These are phyloP conservation scores for Ceratonia siliqua DNA, from an alignment of 306 rosid species.

Conservation along the genomic window DNA sequence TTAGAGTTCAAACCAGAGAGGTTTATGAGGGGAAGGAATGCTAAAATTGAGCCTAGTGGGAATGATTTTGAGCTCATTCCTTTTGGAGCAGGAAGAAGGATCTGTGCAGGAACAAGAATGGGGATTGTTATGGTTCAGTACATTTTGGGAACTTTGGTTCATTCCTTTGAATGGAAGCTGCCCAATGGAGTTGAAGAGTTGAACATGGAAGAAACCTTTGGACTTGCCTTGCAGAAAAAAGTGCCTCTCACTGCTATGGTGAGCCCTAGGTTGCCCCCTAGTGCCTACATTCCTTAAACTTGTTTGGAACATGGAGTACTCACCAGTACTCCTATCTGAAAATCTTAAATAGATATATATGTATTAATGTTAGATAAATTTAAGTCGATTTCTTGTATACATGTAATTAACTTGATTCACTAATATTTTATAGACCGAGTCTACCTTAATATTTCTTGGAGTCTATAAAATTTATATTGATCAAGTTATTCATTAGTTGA, in stretches of 20 bases:
- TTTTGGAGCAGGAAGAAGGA: conserved; percentile 43
- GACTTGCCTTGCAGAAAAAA: conserved; percentile 2
- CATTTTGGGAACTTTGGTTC: conserved; percentile 11
- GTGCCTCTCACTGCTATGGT: not conserved
- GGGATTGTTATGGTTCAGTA: conserved; percentile 4
- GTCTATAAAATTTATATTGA: too few relatives aligned
- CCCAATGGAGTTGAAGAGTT: not conserved
- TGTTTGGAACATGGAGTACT: too few relatives aligned
- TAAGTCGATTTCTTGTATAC: too few relatives aligned
- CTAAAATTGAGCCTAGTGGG: conserved; percentile 32
- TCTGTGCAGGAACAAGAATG: conserved; percentile 27
- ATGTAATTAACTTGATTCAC: too few relatives aligned
- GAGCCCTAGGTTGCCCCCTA: not conserved
- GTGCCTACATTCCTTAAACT: not conserved
- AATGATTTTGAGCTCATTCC: conserved; percentile 39
- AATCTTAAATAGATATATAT: too few relatives aligned
- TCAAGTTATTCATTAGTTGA: too few relatives aligned
- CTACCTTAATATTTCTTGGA: too few relatives aligned
- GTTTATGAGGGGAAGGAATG: conserved; percentile 18
- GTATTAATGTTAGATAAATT: too few relatives aligned
- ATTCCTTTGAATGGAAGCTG: conserved; percentile 3
- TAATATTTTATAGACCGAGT: too few relatives aligned
- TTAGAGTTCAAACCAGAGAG: conserved; percentile 31
- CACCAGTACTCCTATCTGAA: too few relatives aligned
- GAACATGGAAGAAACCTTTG: conserved; percentile 9